phyloP scores from a whole-genome alignment of 768 basidiomycete species.

The Leucosporidium creatinivorum region DNA sequence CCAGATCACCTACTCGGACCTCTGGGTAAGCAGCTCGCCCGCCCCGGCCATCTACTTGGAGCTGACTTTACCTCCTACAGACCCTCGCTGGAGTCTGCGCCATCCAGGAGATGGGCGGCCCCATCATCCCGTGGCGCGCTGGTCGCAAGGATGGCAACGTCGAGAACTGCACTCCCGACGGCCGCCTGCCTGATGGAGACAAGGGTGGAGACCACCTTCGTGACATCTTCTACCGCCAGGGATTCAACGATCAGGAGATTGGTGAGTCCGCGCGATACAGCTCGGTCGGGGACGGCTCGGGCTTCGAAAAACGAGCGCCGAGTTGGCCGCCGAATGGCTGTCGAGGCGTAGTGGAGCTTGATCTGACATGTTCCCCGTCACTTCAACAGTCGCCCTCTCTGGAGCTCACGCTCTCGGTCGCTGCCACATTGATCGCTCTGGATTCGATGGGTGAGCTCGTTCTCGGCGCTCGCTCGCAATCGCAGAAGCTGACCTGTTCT shows the following conservation, averaged over 20 bases:
- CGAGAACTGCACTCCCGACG: conserved; percentile 58
- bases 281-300: no score
- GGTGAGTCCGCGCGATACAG: conserved; percentile 51
- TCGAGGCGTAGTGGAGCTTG: not conserved
- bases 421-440: conserved; percentile 78
- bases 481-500: not conserved
- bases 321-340: no score
- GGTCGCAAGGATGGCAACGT: conserved; percentile 83
- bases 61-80: conserved; percentile 17
- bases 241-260: conserved; percentile 95
- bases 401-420: conserved; percentile 95
- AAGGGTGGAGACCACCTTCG: conserved; percentile 80
- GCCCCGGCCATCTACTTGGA: no score
- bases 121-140: conserved; percentile 85
- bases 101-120: conserved; percentile 83
- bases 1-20: conserved; percentile 93
- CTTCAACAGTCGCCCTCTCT: conserved; percentile 49
- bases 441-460: conserved; percentile 60
- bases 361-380: not conserved
- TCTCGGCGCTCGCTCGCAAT: not conserved
- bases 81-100: conserved; percentile 90
- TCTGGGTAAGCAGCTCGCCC: conserved; percentile 48
- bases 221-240: conserved; percentile 84
- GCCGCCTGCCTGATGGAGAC: conserved; percentile 56
- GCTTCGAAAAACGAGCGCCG: not conserved